Base-by-base conservation (phyloP, 2,329 filamentous ascomycete genomes). In the Penicillium sp. region DNA sequence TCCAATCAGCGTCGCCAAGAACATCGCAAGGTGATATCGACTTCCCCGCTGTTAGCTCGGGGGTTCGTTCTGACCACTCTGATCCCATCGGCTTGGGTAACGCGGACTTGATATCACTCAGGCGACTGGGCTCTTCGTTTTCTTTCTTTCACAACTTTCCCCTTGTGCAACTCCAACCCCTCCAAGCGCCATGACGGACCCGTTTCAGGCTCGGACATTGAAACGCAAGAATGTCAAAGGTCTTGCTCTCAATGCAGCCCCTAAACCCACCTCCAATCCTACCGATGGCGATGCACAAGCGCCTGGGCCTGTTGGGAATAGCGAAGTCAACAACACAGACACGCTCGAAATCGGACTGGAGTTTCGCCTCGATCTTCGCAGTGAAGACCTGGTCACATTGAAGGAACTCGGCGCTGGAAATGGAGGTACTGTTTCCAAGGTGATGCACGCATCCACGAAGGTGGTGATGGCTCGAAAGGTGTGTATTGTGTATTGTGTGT, bases 211-310 rank as follows among this genome's bases (percentile, higher is more conserved):
- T 57, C 81, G 84, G 73, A 95, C 94, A 61, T 89, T 99, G 88
- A 97, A 97, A 87, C 89, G 93, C 83, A 97, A 97, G 86, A 99
- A 99, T 75, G 89, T 96, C 77, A 97, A 97, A 81, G 93, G 93
- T 38, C 88, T 99, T 50, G 93, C 92, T 66, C 82, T 99, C 72
- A 93, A 86, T 70, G 87, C 90, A 50, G 87, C 89, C 47, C 88
- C 91, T 42, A 91, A 91, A 63, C 71, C 81, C 61, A 81, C 85
- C 50, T 80, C 86, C 54, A 85, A 87, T 54, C 87, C 90, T 31
- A 88, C 90, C 46, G 89, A 91, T 69, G 88, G 86, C 59, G 90
- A 89, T 71, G 73, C 82, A 47, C 86, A 87, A 69, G 77, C 83
- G 54, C 83, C 85, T 9, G 86, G 85, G 29, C 81, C 84, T 59